Evolutionary conservation across 1,284 basidiomycete genomes (phyloP).

Genomic region (Testicularia cyperi): DNA sequence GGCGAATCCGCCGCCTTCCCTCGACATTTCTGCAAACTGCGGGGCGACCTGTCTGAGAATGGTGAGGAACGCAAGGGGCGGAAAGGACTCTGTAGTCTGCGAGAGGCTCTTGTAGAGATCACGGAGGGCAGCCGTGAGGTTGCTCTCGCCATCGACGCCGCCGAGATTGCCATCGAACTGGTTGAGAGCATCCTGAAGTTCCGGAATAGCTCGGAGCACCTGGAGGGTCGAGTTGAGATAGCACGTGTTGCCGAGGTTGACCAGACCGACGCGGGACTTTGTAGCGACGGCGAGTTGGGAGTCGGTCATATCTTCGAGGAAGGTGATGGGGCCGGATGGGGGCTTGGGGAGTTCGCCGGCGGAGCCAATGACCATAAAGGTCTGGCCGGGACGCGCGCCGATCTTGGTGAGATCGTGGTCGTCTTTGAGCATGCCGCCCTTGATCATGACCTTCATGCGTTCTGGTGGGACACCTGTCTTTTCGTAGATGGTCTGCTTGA

Average conservation of each 20-base stretch:
- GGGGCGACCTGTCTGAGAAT: conserved; percentile 77
- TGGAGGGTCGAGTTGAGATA: conserved; percentile 97
- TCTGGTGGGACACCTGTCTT: conserved; percentile 82
- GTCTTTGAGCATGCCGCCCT: conserved; percentile 82
- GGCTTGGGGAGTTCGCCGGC: conserved; percentile 87
- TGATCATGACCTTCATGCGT: conserved; percentile 96
- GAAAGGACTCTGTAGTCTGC: conserved; percentile 75
- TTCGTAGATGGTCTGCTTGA: conserved; percentile 80
- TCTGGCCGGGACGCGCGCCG: conserved; percentile 68
- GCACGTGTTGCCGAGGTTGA: conserved; percentile 75
- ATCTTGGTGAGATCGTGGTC: conserved; percentile 82
- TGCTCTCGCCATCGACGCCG: conserved; percentile 58
- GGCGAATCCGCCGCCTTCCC: conserved; percentile 66
- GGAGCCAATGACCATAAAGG: conserved; percentile 66
- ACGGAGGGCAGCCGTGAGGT: conserved; percentile 67
- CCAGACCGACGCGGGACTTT: conserved; percentile 43
- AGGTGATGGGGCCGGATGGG: conserved; percentile 75
- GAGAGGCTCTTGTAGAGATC: conserved; percentile 75
- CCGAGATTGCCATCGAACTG: conserved; percentile 33
- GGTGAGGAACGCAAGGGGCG: conserved; percentile 72
- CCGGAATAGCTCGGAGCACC: conserved; percentile 84
- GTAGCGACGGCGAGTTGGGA: conserved; percentile 74
- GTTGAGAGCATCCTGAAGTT: conserved; percentile 67
- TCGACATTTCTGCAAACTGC: conserved; percentile 79
- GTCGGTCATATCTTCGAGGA: conserved; percentile 85